Evolutionary conservation across 2,329 filamentous ascomycete genomes (phyloP).

Genomic region (Escovopsis sp.): DNA sequence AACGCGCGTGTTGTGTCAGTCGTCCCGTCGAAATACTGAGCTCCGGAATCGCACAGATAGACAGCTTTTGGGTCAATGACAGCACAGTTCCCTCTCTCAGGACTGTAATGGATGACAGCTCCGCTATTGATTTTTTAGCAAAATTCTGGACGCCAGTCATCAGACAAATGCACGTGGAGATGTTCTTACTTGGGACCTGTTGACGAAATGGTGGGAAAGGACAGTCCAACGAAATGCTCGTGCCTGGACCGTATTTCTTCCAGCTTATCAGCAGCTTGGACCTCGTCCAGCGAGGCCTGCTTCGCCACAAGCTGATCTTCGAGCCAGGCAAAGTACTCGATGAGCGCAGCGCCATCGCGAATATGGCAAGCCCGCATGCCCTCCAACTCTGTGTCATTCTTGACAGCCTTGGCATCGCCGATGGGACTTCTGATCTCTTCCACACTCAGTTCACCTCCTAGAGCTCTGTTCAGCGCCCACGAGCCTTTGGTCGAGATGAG

Average conservation of each 20-base stretch:
- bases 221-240: slow-evolving; percentile 71
- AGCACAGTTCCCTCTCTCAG: slow-evolving; percentile 67
- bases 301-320: slow-evolving; percentile 72
- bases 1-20: slow-evolving; percentile 90
- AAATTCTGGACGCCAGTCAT: no score
- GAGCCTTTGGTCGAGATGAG: slow-evolving; percentile 79
- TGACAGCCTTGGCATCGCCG: slow-evolving; percentile 81
- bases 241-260: slow-evolving; percentile 55
- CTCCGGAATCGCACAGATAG: slow-evolving; percentile 93
- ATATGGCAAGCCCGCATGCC: slow-evolving; percentile 93
- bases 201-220: slow-evolving; percentile 91
- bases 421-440: slow-evolving; percentile 81
- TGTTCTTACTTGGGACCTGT: slow-evolving; percentile 56
- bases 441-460: slow-evolving; percentile 73
- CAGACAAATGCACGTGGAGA: no score
- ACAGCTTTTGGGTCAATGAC: slow-evolving; percentile 70
- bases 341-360: slow-evolving; percentile 79
- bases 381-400: slow-evolving; percentile 76
- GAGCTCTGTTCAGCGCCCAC: slow-evolving; percentile 75
- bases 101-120: slow-evolving; percentile 90
- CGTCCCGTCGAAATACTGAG: slow-evolving; percentile 90
- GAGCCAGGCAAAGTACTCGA: slow-evolving; percentile 91
- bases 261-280: slow-evolving; percentile 81
- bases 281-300: slow-evolving; percentile 65
- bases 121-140: slow-evolving; percentile 39